Base-by-base conservation (phyloP, 306 rosid genomes). In the Malus sieversii region DNA sequence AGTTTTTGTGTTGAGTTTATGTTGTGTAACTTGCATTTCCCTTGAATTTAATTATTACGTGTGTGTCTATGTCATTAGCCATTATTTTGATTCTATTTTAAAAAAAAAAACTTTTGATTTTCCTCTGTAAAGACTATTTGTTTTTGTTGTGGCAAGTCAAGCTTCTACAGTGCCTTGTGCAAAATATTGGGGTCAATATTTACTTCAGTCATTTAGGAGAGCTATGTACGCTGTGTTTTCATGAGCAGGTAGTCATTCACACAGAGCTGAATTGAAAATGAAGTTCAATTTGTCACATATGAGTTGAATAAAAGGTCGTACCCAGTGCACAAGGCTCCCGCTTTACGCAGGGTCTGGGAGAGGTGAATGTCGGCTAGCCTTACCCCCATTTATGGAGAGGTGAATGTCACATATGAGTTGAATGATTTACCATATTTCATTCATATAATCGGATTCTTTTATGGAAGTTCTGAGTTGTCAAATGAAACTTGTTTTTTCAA, bases 131-230 rank as follows among this genome's bases (percentile, higher is more conserved):
- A 70, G 25, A 80, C 33, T 57, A 30, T 19, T 45, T 62, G 74
- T 45, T 59, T 83, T 66, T 80, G 61, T 66, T 40, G 83, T 76
- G 80, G 88, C 93, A 93, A 96, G 97, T 93, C 82, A 93, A 91
- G 88, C 96, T 93, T 70, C 92, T 93, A 66, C 90, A 93, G 82
- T 93, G 97, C 83, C 83, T 93, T 68, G 92, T 93, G 76, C 97
- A 91, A 82, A 88, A 93, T 86, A 91, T 91, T 38, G 90, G 90
- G 75, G 98, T 93, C 71, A 97, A 93, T 84, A 88, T 93, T 64
- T 93, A 97, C 74, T 93, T 91, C 92, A 93, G 88, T 87, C 98
- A 93, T 84, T 82, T 93, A 79, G 98, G 98, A 85, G 98, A 97
- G 79, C 96, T 93, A 69, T 89, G 93, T 82, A 91, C 97, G 1